These are phyloP conservation scores for Aureobasidium sp. DNA, from an alignment of 2,329 filamentous ascomycete species.

Conservation along the genomic window DNA sequence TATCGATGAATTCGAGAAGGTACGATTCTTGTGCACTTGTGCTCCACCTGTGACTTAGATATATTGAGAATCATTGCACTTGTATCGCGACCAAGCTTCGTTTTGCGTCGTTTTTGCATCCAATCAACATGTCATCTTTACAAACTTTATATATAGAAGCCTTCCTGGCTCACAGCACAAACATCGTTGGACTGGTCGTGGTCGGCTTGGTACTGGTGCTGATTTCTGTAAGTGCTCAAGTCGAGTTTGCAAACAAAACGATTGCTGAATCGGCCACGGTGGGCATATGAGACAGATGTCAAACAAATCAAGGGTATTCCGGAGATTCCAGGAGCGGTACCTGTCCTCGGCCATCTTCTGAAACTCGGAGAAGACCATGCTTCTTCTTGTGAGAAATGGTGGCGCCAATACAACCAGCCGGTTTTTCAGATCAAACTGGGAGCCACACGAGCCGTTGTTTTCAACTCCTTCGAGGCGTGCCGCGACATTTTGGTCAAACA, in stretches of 20 bases:
- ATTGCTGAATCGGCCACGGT: neutral
- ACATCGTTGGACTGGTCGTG: neutral
- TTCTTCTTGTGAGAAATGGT: constrained; percentile 45
- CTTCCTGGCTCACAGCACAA: neutral
- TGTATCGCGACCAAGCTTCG: too few species aligned
- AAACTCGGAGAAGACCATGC: constrained; percentile 49
- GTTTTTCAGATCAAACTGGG: constrained; percentile 49
- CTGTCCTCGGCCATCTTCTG: constrained; percentile 46
- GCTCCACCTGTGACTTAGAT: too few species aligned
- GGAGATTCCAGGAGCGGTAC: constrained; percentile 46
- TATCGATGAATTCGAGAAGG: too few species aligned
- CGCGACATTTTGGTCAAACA: constrained; percentile 45
- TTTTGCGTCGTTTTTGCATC: neutral
- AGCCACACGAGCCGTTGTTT: constrained; percentile 47
- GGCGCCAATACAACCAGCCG: constrained; percentile 40
- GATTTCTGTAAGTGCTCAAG: neutral
- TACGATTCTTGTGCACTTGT: too few species aligned
- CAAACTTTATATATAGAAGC: neutral
- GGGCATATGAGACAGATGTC: constrained; percentile 37
- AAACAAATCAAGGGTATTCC: constrained; percentile 44
- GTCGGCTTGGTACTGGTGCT: neutral
- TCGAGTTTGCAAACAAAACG: neutral
- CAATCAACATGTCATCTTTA: neutral
- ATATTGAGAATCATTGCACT: too few species aligned
- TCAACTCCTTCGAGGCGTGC: constrained; percentile 49